Percentiles rank a stretch among this genome's conserved stretches.
These are phyloP conservation scores for Yamadazyma friedrichii DNA, from an alignment of 1,139 yeast species.

Conservation along the genomic window DNA sequence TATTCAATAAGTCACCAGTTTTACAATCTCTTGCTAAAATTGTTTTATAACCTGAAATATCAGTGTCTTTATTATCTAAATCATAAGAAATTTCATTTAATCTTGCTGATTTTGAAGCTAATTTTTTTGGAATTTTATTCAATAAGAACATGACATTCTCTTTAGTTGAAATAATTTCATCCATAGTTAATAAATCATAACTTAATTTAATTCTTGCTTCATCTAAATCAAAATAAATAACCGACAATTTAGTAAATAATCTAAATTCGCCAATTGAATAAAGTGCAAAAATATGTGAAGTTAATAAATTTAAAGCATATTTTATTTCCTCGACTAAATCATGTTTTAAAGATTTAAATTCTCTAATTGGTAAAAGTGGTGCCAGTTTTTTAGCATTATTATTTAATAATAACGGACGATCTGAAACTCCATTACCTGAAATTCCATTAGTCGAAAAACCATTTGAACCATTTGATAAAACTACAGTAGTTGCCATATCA, in stretches of 20 bases:
- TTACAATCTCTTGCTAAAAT: conserved; percentile 60
- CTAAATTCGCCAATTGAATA: conserved; percentile 70
- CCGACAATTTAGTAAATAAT: conserved; percentile 53
- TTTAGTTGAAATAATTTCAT: conserved; percentile 55
- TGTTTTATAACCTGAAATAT: conserved; percentile 76
- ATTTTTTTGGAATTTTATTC: conserved; percentile 65
- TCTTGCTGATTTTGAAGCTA: conserved; percentile 49
- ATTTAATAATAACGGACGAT: too few relatives aligned
- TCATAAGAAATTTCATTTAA: conserved; percentile 38
- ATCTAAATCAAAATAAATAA: conserved; percentile 58
- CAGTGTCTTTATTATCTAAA: conserved; percentile 47
- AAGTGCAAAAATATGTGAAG: conserved; percentile 65
- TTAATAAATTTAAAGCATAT: conserved; percentile 54
- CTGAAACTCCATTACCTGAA: neutral
- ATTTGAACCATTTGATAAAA: too few relatives aligned
- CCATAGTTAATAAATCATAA: conserved; percentile 55
- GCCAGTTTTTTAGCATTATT: conserved; percentile 16
- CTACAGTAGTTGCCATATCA: conserved; percentile 2
- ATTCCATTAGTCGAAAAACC: conserved; percentile 25
- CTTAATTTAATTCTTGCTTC: conserved; percentile 60
- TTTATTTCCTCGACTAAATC: conserved; percentile 54
- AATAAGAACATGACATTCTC: conserved; percentile 62
- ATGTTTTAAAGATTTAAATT: conserved; percentile 26
- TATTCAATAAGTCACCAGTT: conserved; percentile 62
- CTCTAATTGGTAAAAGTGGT: conserved; percentile 55